Conservation (phyloP, 352 stramenopile genomes). For the Pythium utonaiense region DNA sequence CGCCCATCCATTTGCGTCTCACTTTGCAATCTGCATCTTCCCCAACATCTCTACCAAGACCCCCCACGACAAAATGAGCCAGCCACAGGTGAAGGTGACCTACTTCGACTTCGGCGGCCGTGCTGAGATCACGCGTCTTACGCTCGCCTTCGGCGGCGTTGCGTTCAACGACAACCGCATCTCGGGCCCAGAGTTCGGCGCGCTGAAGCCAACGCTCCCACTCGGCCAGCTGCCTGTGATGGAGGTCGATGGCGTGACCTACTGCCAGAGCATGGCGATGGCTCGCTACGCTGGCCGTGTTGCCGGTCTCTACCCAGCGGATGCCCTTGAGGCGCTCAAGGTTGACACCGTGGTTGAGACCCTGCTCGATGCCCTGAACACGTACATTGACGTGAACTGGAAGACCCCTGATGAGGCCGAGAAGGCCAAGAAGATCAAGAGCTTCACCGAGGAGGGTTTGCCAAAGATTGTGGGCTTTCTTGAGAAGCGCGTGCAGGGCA, state of each 20-base stretch:
- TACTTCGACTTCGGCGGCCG: conserved; percentile 30
- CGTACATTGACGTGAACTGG: conserved; percentile 38
- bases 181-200: conserved; percentile 14
- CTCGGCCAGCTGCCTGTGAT: conserved; percentile 30
- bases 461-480: conserved; percentile 34
- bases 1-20: not conserved
- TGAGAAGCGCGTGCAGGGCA: conserved; percentile 34
- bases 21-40: not conserved
- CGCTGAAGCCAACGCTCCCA: conserved; percentile 18
- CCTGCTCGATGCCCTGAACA: conserved; percentile 34
- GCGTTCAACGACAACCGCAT: conserved; percentile 34
- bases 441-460: conserved; percentile 35
- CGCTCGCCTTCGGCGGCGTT: conserved; percentile 24
- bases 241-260: conserved; percentile 18
- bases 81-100: conserved; percentile 15
- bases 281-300: conserved; percentile 61
- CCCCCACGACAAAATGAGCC: not conserved
- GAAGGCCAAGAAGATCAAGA: conserved; percentile 48
- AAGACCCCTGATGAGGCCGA: conserved; percentile 31
- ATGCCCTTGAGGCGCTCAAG: not conserved
- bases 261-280: conserved; percentile 42
- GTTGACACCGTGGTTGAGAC: conserved; percentile 36
- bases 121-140: conserved; percentile 27
- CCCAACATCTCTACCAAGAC: not conserved
- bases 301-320: conserved; percentile 21